Evolutionary conservation across 345 rosid genomes (phyloP).

Genomic region (Zanthoxylum bungeanum): DNA sequence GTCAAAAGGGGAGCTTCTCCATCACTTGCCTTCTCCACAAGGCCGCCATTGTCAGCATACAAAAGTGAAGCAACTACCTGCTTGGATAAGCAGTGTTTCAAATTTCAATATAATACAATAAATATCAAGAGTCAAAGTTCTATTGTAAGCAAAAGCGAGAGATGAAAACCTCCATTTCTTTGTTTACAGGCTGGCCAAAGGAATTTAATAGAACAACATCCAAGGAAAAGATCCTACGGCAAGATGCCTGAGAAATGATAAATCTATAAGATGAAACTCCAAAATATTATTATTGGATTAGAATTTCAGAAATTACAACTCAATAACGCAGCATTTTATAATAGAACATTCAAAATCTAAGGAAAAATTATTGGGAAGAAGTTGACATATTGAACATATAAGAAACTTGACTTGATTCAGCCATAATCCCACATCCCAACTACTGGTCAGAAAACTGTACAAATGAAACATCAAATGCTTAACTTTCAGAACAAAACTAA

Average conservation of each 20-base stretch:
- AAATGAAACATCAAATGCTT: background rate
- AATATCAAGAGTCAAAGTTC: conserved; percentile 3
- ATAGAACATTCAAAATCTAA: background rate
- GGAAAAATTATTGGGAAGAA: background rate
- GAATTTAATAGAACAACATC: conserved; percentile 72
- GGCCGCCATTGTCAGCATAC: conserved; percentile 62
- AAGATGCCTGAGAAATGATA: conserved; percentile 47
- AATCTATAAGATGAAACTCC: conserved; percentile 10
- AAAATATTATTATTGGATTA: background rate
- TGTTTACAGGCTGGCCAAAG: conserved; percentile 47
- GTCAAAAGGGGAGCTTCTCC: conserved; percentile 73
- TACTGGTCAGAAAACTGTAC: background rate
- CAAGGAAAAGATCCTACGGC: conserved; percentile 66
- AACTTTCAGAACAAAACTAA: background rate
- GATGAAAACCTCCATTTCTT: conserved; percentile 63
- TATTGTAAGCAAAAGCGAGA: conserved; percentile 13
- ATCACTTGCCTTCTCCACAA: conserved; percentile 64
- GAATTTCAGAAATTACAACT: background rate
- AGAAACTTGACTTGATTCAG: background rate
- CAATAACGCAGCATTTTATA: background rate
- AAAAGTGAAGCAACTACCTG: conserved; percentile 71
- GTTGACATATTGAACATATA: background rate
- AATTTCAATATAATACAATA: conserved; percentile 7
- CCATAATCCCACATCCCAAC: background rate
- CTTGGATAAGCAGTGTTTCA: conserved; percentile 14